phyloP scores from a whole-genome alignment of 1,284 basidiomycete species.

The Mrakiaceae sp. region DNA sequence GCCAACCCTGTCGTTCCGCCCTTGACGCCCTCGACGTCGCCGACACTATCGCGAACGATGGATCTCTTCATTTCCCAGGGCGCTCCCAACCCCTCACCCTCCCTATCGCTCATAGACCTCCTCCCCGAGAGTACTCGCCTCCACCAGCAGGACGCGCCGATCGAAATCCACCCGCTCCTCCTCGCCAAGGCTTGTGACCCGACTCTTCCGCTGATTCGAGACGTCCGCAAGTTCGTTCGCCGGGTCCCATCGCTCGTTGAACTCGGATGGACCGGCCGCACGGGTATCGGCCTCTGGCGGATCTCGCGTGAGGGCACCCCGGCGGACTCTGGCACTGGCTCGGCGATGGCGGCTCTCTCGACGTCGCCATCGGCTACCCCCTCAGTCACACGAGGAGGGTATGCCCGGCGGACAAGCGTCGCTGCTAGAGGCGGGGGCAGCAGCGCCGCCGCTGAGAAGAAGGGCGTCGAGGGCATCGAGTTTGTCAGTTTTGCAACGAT shows the following conservation, averaged over 20 bases:
- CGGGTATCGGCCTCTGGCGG: conserved; percentile 12
- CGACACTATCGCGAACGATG: not conserved
- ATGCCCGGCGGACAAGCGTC: not conserved
- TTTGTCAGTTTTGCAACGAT: conserved; percentile 3
- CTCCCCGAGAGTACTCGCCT: not conserved
- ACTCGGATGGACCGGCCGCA: conserved; percentile 15
- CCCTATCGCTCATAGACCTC: not conserved
- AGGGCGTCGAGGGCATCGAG: conserved; percentile 4
- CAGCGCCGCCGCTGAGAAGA: not conserved
- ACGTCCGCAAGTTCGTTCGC: conserved; percentile 9
- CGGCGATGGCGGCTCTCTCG: not conserved
- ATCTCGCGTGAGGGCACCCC: not conserved
- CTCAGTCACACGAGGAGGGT: not conserved
- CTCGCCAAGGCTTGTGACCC: conserved; percentile 4
- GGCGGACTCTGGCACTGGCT: not conserved
- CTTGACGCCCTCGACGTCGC: conserved; percentile 8
- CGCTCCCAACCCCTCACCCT: conserved; percentile 1
- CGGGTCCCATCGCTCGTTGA: conserved; percentile 8
- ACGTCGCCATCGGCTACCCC: not conserved
- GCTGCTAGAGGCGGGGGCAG: not conserved
- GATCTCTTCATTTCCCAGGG: not conserved
- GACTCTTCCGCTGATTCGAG: conserved; percentile 3
- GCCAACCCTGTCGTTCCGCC: not conserved
- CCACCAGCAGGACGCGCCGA: not conserved
- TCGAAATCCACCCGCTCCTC: not conserved